These are phyloP conservation scores for Pythium brassicae DNA, from an alignment of 352 stramenopile genomes.

Conservation along the genomic window DNA sequence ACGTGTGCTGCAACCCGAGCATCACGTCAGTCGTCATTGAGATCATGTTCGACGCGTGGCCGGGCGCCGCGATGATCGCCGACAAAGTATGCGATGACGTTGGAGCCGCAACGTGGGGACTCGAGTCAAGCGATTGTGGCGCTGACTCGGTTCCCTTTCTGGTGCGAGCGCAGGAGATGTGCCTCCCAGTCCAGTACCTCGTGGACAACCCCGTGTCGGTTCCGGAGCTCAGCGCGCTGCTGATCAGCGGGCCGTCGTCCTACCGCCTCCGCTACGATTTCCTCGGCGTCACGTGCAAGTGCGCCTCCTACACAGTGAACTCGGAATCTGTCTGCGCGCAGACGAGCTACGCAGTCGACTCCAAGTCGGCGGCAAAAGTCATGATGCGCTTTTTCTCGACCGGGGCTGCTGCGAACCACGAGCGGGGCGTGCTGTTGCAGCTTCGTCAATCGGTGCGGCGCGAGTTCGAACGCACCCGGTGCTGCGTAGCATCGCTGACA, in stretches of 20 bases:
- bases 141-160: too few species aligned
- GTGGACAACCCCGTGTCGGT: slow-evolving; percentile 53
- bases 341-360: slow-evolving; percentile 52
- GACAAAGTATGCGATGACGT: slow-evolving; percentile 35
- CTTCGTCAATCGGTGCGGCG: slow-evolving; percentile 33
- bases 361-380: slow-evolving; percentile 45
- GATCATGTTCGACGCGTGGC: slow-evolving; percentile 68
- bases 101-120: too few species aligned
- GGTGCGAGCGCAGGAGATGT: slow-evolving; percentile 37
- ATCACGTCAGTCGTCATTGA: slow-evolving; percentile 50
- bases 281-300: slow-evolving; percentile 25
- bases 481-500: background rate
- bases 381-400: slow-evolving; percentile 62
- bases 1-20: slow-evolving; percentile 52
- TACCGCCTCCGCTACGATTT: slow-evolving; percentile 73
- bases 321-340: slow-evolving; percentile 37
- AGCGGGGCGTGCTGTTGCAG: slow-evolving; percentile 32
- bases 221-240: slow-evolving; percentile 37
- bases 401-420: slow-evolving; percentile 22
- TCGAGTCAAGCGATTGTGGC: too few species aligned
- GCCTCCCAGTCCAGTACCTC: slow-evolving; percentile 67
- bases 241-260: slow-evolving; percentile 55
- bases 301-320: slow-evolving; percentile 27
- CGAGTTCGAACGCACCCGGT: background rate
- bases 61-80: slow-evolving; percentile 41